A percentile compares a stretch with the other conserved stretches of the same genome.
These are phyloP conservation scores for Epichloe brachyelytri DNA, from an alignment of 2,329 filamentous ascomycete genomes.

Conservation along the genomic window DNA sequence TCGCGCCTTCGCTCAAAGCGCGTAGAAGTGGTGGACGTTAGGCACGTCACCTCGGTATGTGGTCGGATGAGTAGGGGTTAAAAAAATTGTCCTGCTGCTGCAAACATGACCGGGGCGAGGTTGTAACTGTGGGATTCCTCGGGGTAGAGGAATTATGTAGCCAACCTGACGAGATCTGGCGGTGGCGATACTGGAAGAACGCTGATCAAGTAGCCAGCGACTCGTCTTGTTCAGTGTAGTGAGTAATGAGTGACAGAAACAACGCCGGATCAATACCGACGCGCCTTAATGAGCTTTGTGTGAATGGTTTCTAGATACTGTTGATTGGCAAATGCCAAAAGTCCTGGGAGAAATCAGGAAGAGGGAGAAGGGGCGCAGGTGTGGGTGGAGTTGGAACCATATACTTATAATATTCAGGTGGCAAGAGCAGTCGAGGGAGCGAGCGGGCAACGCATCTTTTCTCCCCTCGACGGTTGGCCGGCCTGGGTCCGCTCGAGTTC, in stretches of 20 bases:
- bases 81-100: constrained; percentile 39
- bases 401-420: constrained; percentile 9
- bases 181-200: constrained; percentile 13
- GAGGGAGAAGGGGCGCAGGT: constrained; percentile 9
- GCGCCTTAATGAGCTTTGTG: constrained; percentile 11
- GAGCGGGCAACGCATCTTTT: neutral
- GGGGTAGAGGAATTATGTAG: constrained; percentile 14
- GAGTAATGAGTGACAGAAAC: constrained; percentile 13
- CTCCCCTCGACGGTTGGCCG: neutral
- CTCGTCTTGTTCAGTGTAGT: constrained; percentile 1
- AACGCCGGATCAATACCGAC: constrained; percentile 14
- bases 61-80: constrained; percentile 45
- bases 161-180: constrained; percentile 18
- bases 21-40: constrained; percentile 30
- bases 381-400: constrained; percentile 20
- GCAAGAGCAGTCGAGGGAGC: neutral
- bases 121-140: constrained; percentile 18
- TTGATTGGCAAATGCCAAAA: constrained; percentile 29
- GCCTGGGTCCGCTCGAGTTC: neutral
- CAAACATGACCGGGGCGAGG: constrained; percentile 38
- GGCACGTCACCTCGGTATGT: constrained; percentile 48
- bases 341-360: constrained; percentile 14
- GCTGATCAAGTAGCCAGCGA: constrained; percentile 17
- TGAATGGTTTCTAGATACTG: constrained; percentile 6
- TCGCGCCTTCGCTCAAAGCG: constrained; percentile 5